These are phyloP conservation scores for Nowakowskiella sp. DNA, from an alignment of 192 early-diverging fungal genomes.

Conservation along the genomic window DNA sequence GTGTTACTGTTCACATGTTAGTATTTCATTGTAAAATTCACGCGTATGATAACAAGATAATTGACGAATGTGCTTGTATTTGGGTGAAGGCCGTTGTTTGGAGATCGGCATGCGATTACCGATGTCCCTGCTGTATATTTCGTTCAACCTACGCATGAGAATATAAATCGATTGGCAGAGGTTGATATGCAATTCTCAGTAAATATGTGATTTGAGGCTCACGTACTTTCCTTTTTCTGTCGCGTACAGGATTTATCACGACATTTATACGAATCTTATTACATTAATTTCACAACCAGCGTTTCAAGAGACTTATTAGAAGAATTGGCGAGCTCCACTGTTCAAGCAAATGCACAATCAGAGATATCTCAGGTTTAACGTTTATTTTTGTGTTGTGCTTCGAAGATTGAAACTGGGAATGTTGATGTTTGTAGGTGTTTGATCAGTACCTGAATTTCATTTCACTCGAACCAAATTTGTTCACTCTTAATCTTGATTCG, in stretches of 20 bases:
- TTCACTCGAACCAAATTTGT: constrained; percentile 85
- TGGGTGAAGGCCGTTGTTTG: constrained; percentile 59
- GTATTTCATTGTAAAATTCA: not conserved
- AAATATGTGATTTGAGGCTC: not conserved
- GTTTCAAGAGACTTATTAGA: constrained; percentile 84
- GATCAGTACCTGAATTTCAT: constrained; percentile 97
- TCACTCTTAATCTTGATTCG: constrained; percentile 76
- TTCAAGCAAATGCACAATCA: constrained; percentile 62
- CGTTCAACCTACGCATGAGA: constrained; percentile 81
- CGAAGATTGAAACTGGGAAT: constrained; percentile 6
- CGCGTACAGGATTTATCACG: constrained; percentile 67
- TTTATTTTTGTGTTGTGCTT: not conserved
- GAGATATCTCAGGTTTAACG: constrained; percentile 67
- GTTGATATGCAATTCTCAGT: constrained; percentile 36
- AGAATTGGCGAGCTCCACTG: constrained; percentile 81
- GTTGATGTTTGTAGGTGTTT: constrained; percentile 50
- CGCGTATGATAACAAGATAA: too few species aligned
- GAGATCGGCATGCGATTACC: constrained; percentile 78
- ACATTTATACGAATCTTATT: constrained; percentile 90
- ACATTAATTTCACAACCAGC: constrained; percentile 88
- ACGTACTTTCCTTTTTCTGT: not conserved
- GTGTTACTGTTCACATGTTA: constrained; percentile 96
- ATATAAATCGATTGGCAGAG: constrained; percentile 69
- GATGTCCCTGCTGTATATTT: constrained; percentile 98
- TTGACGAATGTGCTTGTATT: constrained; percentile 4